Evolutionary conservation across 805 yeast species (phyloP).

Genomic region (Cyberlindnera suaveolens): DNA sequence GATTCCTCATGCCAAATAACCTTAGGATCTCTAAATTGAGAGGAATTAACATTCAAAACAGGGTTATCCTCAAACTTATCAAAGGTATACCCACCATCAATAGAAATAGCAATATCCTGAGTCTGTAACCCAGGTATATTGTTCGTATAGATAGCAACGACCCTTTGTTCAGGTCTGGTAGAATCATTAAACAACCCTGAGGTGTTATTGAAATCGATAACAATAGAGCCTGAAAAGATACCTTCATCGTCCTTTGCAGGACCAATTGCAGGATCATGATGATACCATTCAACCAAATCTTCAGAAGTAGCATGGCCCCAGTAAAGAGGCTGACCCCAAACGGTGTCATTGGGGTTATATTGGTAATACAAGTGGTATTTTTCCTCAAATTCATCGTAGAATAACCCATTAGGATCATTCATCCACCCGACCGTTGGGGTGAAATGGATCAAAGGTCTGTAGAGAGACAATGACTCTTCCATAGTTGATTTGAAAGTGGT

Average conservation of each 20-base stretch:
- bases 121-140: constrained; percentile 16
- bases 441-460: constrained; percentile 21
- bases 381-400: constrained; percentile 26
- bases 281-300: constrained; percentile 30
- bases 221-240: constrained; percentile 33
- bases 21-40: constrained; percentile 32
- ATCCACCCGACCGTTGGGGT: constrained; percentile 33
- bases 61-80: constrained; percentile 26
- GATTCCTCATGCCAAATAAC: constrained; percentile 29
- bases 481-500: not conserved
- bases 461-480: not conserved
- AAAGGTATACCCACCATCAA: constrained; percentile 32
- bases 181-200: constrained; percentile 28
- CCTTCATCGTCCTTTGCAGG: constrained; percentile 25
- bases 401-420: constrained; percentile 40
- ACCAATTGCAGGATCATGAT: constrained; percentile 27
- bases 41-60: constrained; percentile 25
- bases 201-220: constrained; percentile 32
- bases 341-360: constrained; percentile 29
- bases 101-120: constrained; percentile 30
- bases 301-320: constrained; percentile 39
- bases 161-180: constrained; percentile 25
- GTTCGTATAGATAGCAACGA: constrained; percentile 32
- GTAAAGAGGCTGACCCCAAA: constrained; percentile 29
- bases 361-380: constrained; percentile 34